A percentile compares a stretch with the other conserved stretches of the same genome.
phyloP scores from a whole-genome alignment of 2,329 filamentous ascomycete species.

The Cadophora luteo-olivacea region DNA sequence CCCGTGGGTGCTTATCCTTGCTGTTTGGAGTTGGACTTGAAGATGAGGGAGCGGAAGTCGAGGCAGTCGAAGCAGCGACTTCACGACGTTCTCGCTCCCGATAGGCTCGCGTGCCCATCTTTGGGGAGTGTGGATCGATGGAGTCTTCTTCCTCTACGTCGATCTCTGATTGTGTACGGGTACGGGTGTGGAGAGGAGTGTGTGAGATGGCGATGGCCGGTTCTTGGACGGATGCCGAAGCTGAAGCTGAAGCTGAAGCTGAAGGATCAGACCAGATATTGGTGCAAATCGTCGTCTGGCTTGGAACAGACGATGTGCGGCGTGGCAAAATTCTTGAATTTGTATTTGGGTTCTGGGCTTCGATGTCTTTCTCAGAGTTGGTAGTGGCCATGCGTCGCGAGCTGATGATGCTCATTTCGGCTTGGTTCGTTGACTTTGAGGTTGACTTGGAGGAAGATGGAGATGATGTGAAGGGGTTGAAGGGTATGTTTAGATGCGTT shows the following conservation, averaged over 20 bases:
- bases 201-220: constrained; percentile 4
- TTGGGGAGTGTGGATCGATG: constrained; percentile 23
- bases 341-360: neutral
- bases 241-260: neutral
- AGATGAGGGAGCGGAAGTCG: neutral
- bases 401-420: neutral
- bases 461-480: constrained; percentile 25
- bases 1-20: neutral
- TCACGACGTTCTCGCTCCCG: constrained; percentile 34
- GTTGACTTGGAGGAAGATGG: neutral
- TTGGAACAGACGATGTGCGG: constrained; percentile 6
- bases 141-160: constrained; percentile 15
- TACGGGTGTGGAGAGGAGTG: neutral
- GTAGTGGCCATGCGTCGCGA: neutral
- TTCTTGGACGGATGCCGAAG: neutral
- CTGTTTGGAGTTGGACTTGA: neutral
- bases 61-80: neutral
- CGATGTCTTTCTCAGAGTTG: constrained; percentile 10
- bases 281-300: neutral
- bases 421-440: neutral
- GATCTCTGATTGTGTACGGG: too few species aligned
- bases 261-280: constrained; percentile 22
- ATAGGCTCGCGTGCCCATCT: constrained; percentile 37
- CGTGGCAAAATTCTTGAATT: neutral
- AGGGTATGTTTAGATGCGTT: constrained; percentile 35